Evolutionary conservation across 108 stramenopile genomes (phyloP).

Genomic region (Fragilaria radians): DNA sequence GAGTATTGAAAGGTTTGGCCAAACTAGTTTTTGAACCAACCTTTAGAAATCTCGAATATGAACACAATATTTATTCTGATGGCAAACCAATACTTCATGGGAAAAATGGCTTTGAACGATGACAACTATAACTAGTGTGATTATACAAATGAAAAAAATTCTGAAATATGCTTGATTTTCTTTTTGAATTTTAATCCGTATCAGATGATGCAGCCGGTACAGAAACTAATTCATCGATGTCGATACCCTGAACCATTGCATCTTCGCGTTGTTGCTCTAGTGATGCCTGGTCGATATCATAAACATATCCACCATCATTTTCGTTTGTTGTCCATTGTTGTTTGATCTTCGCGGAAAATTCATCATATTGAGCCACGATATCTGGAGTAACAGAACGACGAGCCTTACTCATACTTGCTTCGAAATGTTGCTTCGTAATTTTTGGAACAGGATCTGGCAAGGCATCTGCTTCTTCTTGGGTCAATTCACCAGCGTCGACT

Average conservation of each 20-base stretch:
- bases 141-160: too few species aligned
- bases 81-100: too few species aligned
- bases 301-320: slow-evolving; percentile 38
- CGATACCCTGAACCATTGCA: slow-evolving; percentile 36
- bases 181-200: too few species aligned
- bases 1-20: too few species aligned
- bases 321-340: slow-evolving; percentile 66
- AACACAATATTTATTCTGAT: too few species aligned
- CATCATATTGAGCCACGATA: slow-evolving; percentile 82
- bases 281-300: slow-evolving; percentile 80
- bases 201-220: too few species aligned
- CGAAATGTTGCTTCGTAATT: slow-evolving; percentile 80
- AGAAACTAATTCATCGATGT: slow-evolving; percentile 10
- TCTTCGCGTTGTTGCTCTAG: slow-evolving; percentile 74
- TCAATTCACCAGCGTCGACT: slow-evolving; percentile 81
- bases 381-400: slow-evolving; percentile 83
- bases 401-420: slow-evolving; percentile 85
- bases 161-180: too few species aligned
- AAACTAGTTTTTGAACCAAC: too few species aligned
- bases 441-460: slow-evolving; percentile 72
- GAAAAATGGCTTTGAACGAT: too few species aligned
- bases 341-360: slow-evolving; percentile 84
- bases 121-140: too few species aligned
- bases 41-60: too few species aligned
- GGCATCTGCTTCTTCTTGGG: slow-evolving; percentile 79